phyloP scores from a whole-genome alignment of 2,329 filamentous ascomycete species.

The Colletotrichum sp. region DNA sequence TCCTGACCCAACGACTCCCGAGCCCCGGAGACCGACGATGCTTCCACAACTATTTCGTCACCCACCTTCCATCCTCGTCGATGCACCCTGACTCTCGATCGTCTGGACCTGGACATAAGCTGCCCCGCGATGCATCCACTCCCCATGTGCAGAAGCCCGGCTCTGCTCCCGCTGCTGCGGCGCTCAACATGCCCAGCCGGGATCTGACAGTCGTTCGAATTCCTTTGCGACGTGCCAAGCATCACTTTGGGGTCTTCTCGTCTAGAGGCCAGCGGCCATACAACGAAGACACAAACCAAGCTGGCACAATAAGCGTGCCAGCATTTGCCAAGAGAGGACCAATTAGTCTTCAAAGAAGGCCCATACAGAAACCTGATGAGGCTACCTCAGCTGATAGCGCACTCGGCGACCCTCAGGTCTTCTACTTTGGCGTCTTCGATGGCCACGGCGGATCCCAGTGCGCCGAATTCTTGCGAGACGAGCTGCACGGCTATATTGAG shows the following conservation, averaged over 20 bases:
- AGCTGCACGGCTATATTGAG: conserved; percentile 89
- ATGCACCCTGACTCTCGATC: conserved; percentile 83
- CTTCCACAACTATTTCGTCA: conserved; percentile 98
- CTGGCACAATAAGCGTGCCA: conserved; percentile 90
- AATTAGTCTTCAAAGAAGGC: conserved; percentile 56
- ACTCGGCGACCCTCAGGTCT: conserved; percentile 91
- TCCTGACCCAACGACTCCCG: background rate
- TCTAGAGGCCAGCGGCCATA: conserved; percentile 83
- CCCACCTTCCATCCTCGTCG: conserved; percentile 91
- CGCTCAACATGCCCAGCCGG: conserved; percentile 64
- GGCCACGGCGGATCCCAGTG: conserved; percentile 93
- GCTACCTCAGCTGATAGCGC: conserved; percentile 76
- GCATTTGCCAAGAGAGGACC: conserved; percentile 88
- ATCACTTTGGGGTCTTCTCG: conserved; percentile 86
- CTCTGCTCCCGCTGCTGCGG: conserved; percentile 61
- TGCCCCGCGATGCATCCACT: conserved; percentile 83
- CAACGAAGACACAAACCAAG: conserved; percentile 95
- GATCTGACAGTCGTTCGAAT: conserved; percentile 96
- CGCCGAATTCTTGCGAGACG: conserved; percentile 82
- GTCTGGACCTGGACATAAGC: conserved; percentile 76
- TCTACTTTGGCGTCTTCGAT: conserved; percentile 97
- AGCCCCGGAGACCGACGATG: conserved; percentile 39
- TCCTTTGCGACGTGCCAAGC: conserved; percentile 89
- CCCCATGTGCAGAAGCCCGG: conserved; percentile 69
- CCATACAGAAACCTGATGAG: conserved; percentile 57